A percentile compares a stretch with the other conserved stretches of the same genome.
phyloP scores from a whole-genome alignment of 139 green algal species.

The Tetradesmus lagerheimii region DNA sequence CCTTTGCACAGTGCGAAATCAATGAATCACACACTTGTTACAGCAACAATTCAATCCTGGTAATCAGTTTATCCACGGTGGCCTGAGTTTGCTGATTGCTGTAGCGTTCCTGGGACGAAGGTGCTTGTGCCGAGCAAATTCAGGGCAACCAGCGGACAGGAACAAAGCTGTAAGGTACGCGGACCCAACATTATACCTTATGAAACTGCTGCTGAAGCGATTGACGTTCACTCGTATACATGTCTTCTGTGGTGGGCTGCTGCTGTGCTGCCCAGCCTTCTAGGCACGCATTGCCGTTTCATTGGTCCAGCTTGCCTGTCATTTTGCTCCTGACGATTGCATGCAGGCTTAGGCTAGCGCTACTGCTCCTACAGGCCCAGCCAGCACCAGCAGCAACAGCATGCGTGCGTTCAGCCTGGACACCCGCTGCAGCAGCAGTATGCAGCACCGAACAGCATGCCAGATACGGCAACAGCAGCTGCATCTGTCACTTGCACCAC shows the following conservation, averaged over 20 bases:
- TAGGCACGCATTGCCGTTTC: neutral
- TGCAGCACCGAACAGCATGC: neutral
- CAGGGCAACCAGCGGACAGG: neutral
- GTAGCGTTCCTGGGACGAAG: neutral
- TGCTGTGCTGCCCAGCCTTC: neutral
- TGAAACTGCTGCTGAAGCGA: neutral
- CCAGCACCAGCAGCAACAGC: slow-evolving; percentile 9
- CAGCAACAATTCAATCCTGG: neutral
- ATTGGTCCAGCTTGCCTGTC: neutral
- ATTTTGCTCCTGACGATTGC: neutral
- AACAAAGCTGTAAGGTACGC: no score
- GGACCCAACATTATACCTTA: no score
- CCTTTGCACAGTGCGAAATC: neutral
- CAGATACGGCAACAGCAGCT: neutral
- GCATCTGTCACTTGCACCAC: neutral
- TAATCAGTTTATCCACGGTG: neutral
- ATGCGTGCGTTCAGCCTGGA: neutral
- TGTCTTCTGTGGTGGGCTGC: slow-evolving; percentile 1
- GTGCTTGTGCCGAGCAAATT: neutral
- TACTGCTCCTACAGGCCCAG: neutral
- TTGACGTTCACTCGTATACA: neutral
- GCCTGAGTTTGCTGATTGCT: neutral
- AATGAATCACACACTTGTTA: neutral
- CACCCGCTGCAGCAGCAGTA: neutral
- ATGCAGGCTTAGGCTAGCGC: neutral